These are phyloP conservation scores for Pulveroboletus sp. DNA, from an alignment of 768 basidiomycete species.

Conservation along the genomic window DNA sequence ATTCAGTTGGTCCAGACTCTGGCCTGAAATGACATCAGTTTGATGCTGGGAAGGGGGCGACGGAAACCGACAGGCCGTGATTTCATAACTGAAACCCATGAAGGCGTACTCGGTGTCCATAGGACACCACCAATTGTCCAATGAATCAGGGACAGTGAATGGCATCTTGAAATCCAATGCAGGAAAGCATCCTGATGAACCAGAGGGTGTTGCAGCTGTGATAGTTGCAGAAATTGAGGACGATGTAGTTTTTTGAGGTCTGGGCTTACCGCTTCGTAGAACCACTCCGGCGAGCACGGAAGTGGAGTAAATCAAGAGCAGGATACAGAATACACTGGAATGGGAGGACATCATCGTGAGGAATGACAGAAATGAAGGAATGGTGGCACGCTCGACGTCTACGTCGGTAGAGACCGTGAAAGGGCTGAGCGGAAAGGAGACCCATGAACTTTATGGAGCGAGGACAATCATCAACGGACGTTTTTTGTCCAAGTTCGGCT, in stretches of 20 bases:
- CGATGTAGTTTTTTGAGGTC: background rate
- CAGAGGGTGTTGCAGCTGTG: too few relatives aligned
- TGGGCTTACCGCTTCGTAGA: constrained; percentile 11
- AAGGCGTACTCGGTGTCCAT: constrained; percentile 65
- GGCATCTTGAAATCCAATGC: constrained; percentile 54
- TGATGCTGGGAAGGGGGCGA: background rate
- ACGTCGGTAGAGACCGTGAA: background rate
- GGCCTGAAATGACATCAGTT: constrained; percentile 40
- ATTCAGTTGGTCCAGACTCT: constrained; percentile 46
- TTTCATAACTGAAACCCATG: constrained; percentile 73
- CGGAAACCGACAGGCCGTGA: constrained; percentile 52
- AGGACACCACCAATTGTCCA: constrained; percentile 63
- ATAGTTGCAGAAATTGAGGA: background rate
- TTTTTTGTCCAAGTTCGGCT: background rate
- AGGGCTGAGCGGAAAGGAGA: background rate
- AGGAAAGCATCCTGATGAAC: constrained; percentile 33
- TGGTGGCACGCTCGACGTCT: background rate
- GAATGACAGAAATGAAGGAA: background rate
- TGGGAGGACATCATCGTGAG: constrained; percentile 11
- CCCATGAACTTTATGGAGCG: constrained; percentile 5
- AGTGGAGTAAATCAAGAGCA: constrained; percentile 9
- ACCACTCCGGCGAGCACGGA: constrained; percentile 12
- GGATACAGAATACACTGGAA: background rate
- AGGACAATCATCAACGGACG: constrained; percentile 5
- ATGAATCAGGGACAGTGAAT: constrained; percentile 38